Base-by-base conservation (phyloP, 306 rosid genomes). In the Echinosophora koreensis region DNA sequence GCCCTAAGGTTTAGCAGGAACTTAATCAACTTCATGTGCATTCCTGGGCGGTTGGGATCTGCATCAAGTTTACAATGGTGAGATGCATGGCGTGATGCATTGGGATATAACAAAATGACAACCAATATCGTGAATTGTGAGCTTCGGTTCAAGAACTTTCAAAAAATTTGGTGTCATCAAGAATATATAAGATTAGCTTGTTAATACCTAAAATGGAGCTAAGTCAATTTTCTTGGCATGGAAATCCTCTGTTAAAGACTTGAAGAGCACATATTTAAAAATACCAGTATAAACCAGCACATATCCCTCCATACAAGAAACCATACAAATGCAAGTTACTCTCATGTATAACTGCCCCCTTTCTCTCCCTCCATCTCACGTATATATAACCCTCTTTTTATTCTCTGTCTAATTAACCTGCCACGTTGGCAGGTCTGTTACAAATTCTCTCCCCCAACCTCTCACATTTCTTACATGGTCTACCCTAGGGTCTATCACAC, bases 1-100 rank as follows among this genome's bases (percentile, higher is more conserved):
- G 87, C 92, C 88, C 77, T 95, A 52, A 94, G 96, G 55, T 90
- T 85, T 69, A 95, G 86, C 67, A 92, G 90, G 86, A 87, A 95
- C 65, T 87, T 95, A 34, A 95, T 89, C 89, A 95, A 81, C 92
- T 95, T 95, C 96, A 92, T 88, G 92, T 90, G 97, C 98, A 95
- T 92, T 71, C 98, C 98, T 37, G 98, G 98, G 75, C 98, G 97
- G 79, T 95, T 95, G 72, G 97, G 97, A 88, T 95, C 97, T 95
- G 88, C 82, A 80, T 60, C 41, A 69, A 59, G 54, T 72, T 66
- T 35, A 71, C 56, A 78, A 65, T 38, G 71, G 59, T 47, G 66
- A 49, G 67, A 61, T 52, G 58, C 8, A 27, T 18, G 51, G 58
- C 11, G 27, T 17, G 17, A 68, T 73, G 50, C 49, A 63, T 37